phyloP scores from a whole-genome alignment of 352 stramenopile species.

The Phytophthora pluvialis region DNA sequence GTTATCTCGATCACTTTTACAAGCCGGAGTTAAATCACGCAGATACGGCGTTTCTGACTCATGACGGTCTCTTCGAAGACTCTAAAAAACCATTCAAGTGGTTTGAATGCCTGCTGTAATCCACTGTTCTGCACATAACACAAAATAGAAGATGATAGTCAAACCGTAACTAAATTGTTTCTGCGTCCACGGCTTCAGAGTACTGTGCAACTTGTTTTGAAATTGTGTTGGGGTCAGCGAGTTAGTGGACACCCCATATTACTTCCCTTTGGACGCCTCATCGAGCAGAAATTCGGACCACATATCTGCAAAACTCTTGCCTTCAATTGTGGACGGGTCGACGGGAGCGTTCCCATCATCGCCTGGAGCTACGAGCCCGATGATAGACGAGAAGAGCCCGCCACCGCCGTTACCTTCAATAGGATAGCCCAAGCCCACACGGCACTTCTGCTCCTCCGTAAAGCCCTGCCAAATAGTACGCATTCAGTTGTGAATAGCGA shows the following conservation, averaged over 20 bases:
- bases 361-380: slow-evolving; percentile 50
- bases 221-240: not conserved
- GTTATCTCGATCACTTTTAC: slow-evolving; percentile 36
- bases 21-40: slow-evolving; percentile 40
- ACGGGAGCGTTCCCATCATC: slow-evolving; percentile 20
- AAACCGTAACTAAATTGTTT: not conserved
- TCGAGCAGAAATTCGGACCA: slow-evolving; percentile 76
- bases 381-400: slow-evolving; percentile 71
- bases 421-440: slow-evolving; percentile 58
- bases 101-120: slow-evolving; percentile 39
- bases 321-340: slow-evolving; percentile 44
- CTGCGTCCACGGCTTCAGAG: not conserved
- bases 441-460: slow-evolving; percentile 70
- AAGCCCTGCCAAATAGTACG: slow-evolving; percentile 47
- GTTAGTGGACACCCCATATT: not conserved
- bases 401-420: slow-evolving; percentile 68
- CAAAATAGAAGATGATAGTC: not conserved
- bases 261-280: slow-evolving; percentile 45
- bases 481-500: not conserved
- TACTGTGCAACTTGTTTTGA: not conserved
- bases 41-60: slow-evolving; percentile 43
- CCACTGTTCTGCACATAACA: not conserved
- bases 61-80: slow-evolving; percentile 34
- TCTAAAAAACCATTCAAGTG: slow-evolving; percentile 42
- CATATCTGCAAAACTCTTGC: slow-evolving; percentile 76